Conservation (phyloP, 2,329 filamentous ascomycete genomes). For the Verticillium longisporum region DNA sequence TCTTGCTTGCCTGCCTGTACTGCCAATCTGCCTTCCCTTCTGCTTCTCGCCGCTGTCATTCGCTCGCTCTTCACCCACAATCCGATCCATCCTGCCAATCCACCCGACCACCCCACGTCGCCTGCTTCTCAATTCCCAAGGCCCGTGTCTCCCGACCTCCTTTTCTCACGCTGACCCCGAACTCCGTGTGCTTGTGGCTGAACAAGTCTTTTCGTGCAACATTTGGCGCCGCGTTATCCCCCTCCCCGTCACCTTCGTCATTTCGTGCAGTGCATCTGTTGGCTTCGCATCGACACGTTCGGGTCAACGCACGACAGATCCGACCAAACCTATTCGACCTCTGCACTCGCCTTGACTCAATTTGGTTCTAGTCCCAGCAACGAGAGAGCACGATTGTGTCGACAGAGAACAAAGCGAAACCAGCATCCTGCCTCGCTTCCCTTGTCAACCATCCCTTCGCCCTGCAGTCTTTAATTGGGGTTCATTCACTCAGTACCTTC, state of each 20-base stretch:
- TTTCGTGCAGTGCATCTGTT: not conserved
- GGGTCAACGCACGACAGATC: not conserved
- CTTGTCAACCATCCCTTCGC: not conserved
- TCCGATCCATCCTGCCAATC: not conserved
- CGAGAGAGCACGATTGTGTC: not conserved
- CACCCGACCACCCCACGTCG: not conserved
- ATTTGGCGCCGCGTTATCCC: not conserved
- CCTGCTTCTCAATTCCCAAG: not conserved
- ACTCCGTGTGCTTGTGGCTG: not conserved
- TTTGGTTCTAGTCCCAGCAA: not conserved
- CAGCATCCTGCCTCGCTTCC: not conserved
- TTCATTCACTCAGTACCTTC: not conserved
- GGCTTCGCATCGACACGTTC: not conserved
- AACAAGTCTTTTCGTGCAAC: not conserved
- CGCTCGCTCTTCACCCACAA: not conserved
- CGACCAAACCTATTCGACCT: not conserved
- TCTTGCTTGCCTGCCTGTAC: not conserved
- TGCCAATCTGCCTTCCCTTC: slow-evolving; percentile 1
- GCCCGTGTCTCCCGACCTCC: not conserved
- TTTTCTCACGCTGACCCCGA: not conserved
- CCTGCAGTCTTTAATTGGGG: slow-evolving; percentile 1
- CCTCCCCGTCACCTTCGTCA: not conserved
- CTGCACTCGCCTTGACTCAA: not conserved
- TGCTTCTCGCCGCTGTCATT: slow-evolving; percentile 2
- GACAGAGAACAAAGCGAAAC: not conserved